A percentile compares a stretch with the other conserved stretches of the same genome.
Evolutionary conservation across 345 rosid genomes (phyloP).

Genomic region (Lepidium didymum): DNA sequence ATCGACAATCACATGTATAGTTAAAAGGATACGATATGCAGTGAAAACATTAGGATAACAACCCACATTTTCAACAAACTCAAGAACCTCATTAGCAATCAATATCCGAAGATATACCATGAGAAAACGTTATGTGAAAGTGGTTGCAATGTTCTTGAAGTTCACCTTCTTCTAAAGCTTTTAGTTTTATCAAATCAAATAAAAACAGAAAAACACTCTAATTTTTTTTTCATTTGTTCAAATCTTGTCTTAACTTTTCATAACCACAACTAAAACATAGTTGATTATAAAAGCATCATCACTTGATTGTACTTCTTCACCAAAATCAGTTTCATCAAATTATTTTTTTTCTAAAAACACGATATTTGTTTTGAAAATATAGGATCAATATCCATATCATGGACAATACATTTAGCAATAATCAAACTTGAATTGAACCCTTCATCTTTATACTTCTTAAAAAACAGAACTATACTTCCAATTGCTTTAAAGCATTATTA

Average conservation of each 20-base stretch:
- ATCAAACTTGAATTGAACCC: neutral
- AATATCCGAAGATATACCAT: neutral
- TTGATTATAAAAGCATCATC: neutral
- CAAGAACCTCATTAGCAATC: neutral
- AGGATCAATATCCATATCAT: neutral
- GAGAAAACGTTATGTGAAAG: neutral
- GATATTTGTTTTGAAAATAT: neutral
- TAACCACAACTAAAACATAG: neutral
- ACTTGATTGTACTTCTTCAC: neutral
- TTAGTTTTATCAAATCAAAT: neutral
- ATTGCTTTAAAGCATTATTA: neutral
- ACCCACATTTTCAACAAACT: no score
- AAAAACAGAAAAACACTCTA: neutral
- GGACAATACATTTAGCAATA: neutral
- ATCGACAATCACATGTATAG: no score
- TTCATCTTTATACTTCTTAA: neutral
- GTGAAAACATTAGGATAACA: no score
- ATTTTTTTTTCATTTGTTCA: neutral
- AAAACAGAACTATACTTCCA: no score
- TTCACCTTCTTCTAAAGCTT: neutral
- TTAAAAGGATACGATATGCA: no score
- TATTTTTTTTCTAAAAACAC: neutral
- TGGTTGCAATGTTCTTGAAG: neutral
- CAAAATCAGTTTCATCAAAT: neutral
- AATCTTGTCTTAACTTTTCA: neutral